phyloP scores from a whole-genome alignment of 345 rosid species.

The Acer campestre region DNA sequence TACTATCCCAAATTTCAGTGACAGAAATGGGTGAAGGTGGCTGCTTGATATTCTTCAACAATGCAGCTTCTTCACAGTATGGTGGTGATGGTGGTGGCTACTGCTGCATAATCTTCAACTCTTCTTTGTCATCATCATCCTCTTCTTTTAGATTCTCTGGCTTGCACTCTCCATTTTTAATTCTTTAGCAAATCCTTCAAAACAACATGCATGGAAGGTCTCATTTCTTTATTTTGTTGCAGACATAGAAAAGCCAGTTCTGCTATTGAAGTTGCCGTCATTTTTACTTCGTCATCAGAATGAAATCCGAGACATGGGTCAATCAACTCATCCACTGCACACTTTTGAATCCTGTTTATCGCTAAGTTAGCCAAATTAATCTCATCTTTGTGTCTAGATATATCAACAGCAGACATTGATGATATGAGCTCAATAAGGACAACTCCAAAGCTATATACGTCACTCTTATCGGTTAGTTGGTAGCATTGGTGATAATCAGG shows the following conservation, averaged over 20 bases:
- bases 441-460: slow-evolving; percentile 71
- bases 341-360: slow-evolving; percentile 46
- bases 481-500: slow-evolving; percentile 64
- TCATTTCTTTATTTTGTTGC: slow-evolving; percentile 57
- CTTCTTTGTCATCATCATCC: slow-evolving; percentile 11
- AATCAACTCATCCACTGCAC: slow-evolving; percentile 42
- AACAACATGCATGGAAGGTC: slow-evolving; percentile 61
- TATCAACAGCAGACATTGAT: slow-evolving; percentile 68
- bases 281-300: slow-evolving; percentile 33
- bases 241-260: slow-evolving; percentile 62
- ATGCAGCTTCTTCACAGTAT: slow-evolving; percentile 32
- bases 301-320: slow-evolving; percentile 50
- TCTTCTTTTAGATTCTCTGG: slow-evolving; percentile 13
- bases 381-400: slow-evolving; percentile 47
- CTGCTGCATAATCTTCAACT: slow-evolving; percentile 4
- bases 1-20: slow-evolving; percentile 56
- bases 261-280: slow-evolving; percentile 51
- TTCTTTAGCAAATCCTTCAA: slow-evolving; percentile 43
- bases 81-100: slow-evolving; percentile 42
- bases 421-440: slow-evolving; percentile 61
- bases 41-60: slow-evolving; percentile 31
- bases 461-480: slow-evolving; percentile 64
- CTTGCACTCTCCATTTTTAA: slow-evolving; percentile 31
- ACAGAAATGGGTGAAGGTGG: slow-evolving; percentile 67
- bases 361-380: slow-evolving; percentile 63